Evolutionary conservation across 2,329 filamentous ascomycete genomes (phyloP).

Genomic region (Parasarocladium wereldwijsianum): DNA sequence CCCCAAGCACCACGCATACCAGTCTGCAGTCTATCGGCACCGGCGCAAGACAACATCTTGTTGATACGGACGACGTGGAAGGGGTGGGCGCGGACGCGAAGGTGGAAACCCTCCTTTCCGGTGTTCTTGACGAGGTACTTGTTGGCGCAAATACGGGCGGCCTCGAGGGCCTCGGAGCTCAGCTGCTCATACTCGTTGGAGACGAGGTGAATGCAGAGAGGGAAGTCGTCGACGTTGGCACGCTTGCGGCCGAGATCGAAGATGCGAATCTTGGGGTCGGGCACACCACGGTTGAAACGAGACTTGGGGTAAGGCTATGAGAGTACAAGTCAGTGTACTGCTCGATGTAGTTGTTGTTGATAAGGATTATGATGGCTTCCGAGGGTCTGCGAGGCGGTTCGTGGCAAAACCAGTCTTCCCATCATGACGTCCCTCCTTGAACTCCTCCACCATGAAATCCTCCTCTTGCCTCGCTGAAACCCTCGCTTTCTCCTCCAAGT

Average conservation of each 20-base stretch:
- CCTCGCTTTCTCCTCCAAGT: not conserved
- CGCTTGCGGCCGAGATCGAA: slow-evolving; percentile 98
- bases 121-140: slow-evolving; percentile 72
- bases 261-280: slow-evolving; percentile 77
- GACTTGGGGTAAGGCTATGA: slow-evolving; percentile 92
- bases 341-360: slow-evolving; percentile 3
- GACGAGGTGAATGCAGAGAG: slow-evolving; percentile 95
- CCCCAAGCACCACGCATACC: slow-evolving; percentile 99
- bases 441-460: too few relatives aligned
- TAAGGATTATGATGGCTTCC: not conserved
- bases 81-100: slow-evolving; percentile 79
- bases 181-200: slow-evolving; percentile 99
- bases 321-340: slow-evolving; percentile 10
- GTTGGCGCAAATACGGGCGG: slow-evolving; percentile 99
- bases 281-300: slow-evolving; percentile 99
- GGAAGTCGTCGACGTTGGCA: slow-evolving; percentile 98
- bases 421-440: too few relatives aligned
- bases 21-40: slow-evolving; percentile 99
- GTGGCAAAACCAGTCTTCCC: too few relatives aligned
- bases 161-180: slow-evolving; percentile 98
- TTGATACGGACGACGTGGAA: slow-evolving; percentile 99
- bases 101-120: slow-evolving; percentile 62
- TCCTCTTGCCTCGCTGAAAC: too few relatives aligned
- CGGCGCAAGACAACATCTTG: slow-evolving; percentile 99
- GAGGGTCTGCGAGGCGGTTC: slow-evolving; percentile 3